These are phyloP conservation scores for Lentinula edodes DNA, from an alignment of 768 basidiomycete species.

Conservation along the genomic window DNA sequence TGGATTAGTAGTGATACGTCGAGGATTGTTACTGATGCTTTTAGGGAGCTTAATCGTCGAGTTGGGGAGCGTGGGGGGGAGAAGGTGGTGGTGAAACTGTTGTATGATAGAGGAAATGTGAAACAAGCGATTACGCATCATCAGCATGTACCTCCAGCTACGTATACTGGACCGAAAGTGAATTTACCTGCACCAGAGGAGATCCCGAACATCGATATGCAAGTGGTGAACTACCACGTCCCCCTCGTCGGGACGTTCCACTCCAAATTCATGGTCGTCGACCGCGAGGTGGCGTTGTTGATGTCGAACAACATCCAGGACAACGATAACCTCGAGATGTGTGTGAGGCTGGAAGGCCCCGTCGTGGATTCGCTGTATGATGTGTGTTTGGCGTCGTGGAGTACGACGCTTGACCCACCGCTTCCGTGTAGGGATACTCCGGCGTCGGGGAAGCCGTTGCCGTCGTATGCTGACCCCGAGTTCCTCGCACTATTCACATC, in stretches of 20 bases:
- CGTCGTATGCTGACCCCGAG: too few species aligned
- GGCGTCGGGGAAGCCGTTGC: too few species aligned
- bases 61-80: constrained; percentile 34
- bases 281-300: constrained; percentile 59
- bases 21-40: constrained; percentile 42
- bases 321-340: constrained; percentile 22
- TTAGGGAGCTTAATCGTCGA: constrained; percentile 46
- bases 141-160: constrained; percentile 36
- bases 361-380: constrained; percentile 69
- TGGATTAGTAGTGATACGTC: constrained; percentile 50
- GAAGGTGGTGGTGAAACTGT: constrained; percentile 57
- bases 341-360: constrained; percentile 56
- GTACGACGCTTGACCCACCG: constrained; percentile 38
- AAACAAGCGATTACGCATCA: constrained; percentile 44
- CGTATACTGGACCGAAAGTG: constrained; percentile 39
- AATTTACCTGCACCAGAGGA: constrained; percentile 48
- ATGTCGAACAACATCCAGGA: constrained; percentile 70
- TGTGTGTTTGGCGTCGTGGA: constrained; percentile 60
- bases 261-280: constrained; percentile 64
- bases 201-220: constrained; percentile 54
- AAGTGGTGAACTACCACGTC: constrained; percentile 55
- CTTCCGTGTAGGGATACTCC: constrained; percentile 16
- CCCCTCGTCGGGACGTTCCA: constrained; percentile 40
- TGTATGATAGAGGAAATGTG: constrained; percentile 63
- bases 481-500: neutral